These are phyloP conservation scores for Trifolium dubium DNA, from an alignment of 306 rosid genomes.

Conservation along the genomic window DNA sequence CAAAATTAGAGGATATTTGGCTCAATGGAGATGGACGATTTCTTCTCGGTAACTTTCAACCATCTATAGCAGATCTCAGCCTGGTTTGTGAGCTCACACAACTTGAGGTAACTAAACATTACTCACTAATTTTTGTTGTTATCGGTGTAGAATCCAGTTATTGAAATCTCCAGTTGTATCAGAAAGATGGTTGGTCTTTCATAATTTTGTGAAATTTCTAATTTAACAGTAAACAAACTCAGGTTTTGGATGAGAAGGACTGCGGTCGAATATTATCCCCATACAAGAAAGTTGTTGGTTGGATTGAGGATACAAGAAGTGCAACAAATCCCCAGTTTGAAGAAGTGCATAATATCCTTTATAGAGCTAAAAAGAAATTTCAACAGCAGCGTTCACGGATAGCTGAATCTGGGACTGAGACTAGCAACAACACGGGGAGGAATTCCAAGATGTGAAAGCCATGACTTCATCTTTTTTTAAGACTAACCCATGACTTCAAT, in stretches of 20 bases:
- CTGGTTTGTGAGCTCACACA: conserved; percentile 82
- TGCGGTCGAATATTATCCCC: conserved; percentile 67
- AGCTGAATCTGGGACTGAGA: conserved; percentile 38
- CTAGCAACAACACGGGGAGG: conserved; percentile 34
- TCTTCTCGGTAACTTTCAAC: conserved; percentile 67
- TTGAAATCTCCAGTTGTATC: conserved; percentile 19
- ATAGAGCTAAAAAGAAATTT: conserved; percentile 58
- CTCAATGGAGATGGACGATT: conserved; percentile 70
- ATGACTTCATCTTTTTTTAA: conserved; percentile 24
- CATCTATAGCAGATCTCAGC: conserved; percentile 86
- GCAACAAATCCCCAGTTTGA: conserved; percentile 82
- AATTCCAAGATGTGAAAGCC: conserved; percentile 46
- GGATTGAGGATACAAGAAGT: conserved; percentile 76
- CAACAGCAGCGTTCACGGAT: conserved; percentile 55
- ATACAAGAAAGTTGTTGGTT: conserved; percentile 70
- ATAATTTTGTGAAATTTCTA: conserved; percentile 13
- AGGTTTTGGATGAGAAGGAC: conserved; percentile 81
- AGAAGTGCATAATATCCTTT: conserved; percentile 66
- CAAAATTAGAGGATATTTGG: conserved; percentile 74
- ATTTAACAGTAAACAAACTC: conserved; percentile 20
- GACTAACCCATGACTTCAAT: not conserved
- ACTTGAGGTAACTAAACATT: conserved; percentile 68
- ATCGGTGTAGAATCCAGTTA: conserved; percentile 14
- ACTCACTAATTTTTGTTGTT: conserved; percentile 10
- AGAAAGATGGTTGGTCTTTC: conserved; percentile 14